phyloP scores from a whole-genome alignment of 306 rosid species.

The Citrullus colocynthis region DNA sequence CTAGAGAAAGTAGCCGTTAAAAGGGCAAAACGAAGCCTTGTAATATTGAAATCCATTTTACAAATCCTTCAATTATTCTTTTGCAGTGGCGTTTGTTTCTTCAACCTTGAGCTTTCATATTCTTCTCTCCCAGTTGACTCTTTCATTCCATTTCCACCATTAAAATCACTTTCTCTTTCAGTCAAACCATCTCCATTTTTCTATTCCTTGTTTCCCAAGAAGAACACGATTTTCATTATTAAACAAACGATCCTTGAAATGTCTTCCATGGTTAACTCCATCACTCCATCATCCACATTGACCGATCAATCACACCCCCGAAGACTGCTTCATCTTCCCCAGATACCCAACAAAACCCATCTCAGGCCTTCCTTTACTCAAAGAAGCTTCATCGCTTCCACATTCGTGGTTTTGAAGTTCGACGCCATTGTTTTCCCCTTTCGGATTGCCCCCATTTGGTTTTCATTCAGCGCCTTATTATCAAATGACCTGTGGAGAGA shows the following conservation, averaged over 20 bases:
- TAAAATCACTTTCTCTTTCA: neutral
- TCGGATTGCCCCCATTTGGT: no score
- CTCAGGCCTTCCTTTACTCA: neutral
- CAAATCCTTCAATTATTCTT: no score
- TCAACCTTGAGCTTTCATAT: neutral
- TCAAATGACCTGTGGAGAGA: neutral
- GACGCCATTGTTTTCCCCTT: neutral
- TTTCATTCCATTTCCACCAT: neutral
- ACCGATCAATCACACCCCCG: neutral
- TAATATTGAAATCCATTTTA: no score
- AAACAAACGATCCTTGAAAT: neutral
- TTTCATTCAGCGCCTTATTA: neutral
- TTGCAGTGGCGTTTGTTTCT: neutral
- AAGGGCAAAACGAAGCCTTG: no score
- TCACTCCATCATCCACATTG: neutral
- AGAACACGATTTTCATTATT: neutral
- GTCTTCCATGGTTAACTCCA: neutral
- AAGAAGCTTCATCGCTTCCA: neutral
- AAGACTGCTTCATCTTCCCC: neutral
- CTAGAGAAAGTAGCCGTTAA: no score
- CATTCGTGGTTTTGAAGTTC: neutral
- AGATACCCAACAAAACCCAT: no score
- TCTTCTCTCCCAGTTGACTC: neutral
- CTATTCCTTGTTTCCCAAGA: neutral
- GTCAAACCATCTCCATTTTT: neutral